Conservation (phyloP, 495 filamentous ascomycete species). For the Mycothermus thermophilus region DNA sequence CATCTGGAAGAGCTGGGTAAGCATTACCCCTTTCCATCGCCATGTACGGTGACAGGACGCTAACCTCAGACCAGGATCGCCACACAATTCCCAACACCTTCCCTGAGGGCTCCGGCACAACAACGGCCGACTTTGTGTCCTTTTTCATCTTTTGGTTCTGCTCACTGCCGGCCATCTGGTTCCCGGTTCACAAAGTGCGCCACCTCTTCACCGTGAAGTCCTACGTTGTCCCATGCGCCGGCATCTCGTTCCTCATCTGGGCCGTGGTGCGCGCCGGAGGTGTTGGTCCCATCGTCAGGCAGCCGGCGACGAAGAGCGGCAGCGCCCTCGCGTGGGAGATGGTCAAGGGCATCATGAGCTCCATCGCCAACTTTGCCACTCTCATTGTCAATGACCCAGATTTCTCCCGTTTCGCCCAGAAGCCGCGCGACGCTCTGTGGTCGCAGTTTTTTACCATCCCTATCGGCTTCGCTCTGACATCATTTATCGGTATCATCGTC, state of each 20-base stretch:
- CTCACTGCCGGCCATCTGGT: constrained; percentile 78
- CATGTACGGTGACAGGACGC: no score
- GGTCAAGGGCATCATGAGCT: constrained; percentile 71
- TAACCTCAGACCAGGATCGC: constrained; percentile 24
- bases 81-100: constrained; percentile 53
- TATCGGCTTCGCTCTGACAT: constrained; percentile 72
- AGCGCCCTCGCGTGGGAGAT: constrained; percentile 66
- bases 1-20: constrained; percentile 53
- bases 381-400: constrained; percentile 80
- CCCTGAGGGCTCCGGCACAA: constrained; percentile 49
- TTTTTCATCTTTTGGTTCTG: constrained; percentile 78
- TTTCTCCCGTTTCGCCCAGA: constrained; percentile 73
- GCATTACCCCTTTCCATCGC: constrained; percentile 1
- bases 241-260: constrained; percentile 85
- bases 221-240: constrained; percentile 69
- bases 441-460: constrained; percentile 82
- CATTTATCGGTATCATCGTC: constrained; percentile 87
- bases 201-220: constrained; percentile 91
- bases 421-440: constrained; percentile 75
- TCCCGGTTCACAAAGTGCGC: constrained; percentile 58
- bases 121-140: constrained; percentile 58
- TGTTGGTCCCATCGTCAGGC: constrained; percentile 71
- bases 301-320: constrained; percentile 49
- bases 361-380: constrained; percentile 87
- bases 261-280: constrained; percentile 70